A percentile compares a stretch with the other conserved stretches of the same genome.
These are phyloP conservation scores for Coemansia sp. DNA, from an alignment of 192 early-diverging fungal genomes.

Conservation along the genomic window DNA sequence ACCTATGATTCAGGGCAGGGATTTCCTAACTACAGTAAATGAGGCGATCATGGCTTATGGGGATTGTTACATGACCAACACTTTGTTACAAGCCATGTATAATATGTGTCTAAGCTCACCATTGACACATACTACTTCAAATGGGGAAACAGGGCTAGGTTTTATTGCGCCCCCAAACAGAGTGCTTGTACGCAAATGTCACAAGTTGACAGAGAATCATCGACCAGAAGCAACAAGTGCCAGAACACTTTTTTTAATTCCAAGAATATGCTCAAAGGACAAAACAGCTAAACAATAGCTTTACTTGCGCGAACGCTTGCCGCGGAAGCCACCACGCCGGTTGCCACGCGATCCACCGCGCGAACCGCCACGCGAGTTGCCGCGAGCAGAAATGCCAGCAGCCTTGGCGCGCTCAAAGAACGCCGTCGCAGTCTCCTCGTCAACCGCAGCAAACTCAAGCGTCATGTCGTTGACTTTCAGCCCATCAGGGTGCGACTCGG, in stretches of 20 bases:
- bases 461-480: conserved; percentile 16
- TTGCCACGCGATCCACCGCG: background rate
- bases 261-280: conserved; percentile 1
- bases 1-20: no score
- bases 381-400: background rate
- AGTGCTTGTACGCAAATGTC: no score
- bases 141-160: no score
- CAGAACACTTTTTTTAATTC: background rate
- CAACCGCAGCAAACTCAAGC: background rate
- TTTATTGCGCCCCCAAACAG: no score
- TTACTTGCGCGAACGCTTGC: conserved; percentile 5
- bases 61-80: no score
- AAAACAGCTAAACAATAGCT: background rate
- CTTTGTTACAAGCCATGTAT: no score
- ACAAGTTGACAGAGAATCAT: no score
- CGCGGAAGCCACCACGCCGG: background rate
- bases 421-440: background rate
- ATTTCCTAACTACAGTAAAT: no score
- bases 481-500: conserved; percentile 31
- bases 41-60: no score
- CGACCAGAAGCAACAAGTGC: no score
- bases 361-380: background rate
- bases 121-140: no score
- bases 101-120: no score
- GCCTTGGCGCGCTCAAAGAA: background rate